Conservation (phyloP, 1,284 basidiomycete species). For the Trichosporon sp. region DNA sequence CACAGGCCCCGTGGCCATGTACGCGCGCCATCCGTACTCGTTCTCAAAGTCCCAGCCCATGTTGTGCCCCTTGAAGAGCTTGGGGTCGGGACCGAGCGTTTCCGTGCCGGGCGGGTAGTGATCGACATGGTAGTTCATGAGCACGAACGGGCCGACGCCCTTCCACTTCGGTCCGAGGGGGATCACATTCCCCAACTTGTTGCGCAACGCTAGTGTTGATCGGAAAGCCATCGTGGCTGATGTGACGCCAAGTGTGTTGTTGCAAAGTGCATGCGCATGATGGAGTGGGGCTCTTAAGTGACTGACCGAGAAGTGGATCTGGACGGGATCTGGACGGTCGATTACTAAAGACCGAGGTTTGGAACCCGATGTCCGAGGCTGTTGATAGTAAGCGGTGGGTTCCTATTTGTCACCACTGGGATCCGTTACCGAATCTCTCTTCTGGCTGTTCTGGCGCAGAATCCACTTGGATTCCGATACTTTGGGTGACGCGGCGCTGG, state of each 20-base stretch:
- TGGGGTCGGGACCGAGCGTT: slow-evolving; percentile 7
- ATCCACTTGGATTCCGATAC: too few relatives aligned
- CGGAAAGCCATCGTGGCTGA: not conserved
- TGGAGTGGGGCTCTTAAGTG: not conserved
- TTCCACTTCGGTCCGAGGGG: slow-evolving; percentile 10
- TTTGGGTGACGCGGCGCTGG: too few relatives aligned
- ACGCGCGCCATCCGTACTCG: slow-evolving; percentile 16
- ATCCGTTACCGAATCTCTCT: not conserved
- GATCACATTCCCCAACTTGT: slow-evolving; percentile 5
- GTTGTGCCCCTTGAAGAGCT: slow-evolving; percentile 8
- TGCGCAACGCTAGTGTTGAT: not conserved
- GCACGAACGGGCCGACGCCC: slow-evolving; percentile 14
- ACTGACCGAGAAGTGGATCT: too few relatives aligned
- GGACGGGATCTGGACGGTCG: too few relatives aligned
- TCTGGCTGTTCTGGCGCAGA: not conserved
- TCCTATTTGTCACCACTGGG: not conserved
- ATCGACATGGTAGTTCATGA: slow-evolving; percentile 8
- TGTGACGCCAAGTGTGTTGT: not conserved
- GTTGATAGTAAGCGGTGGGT: not conserved
- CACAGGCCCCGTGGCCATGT: slow-evolving; percentile 9
- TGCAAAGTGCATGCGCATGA: not conserved
- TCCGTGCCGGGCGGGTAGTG: slow-evolving; percentile 12
- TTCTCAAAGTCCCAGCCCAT: slow-evolving; percentile 15
- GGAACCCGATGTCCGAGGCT: not conserved
- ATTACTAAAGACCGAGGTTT: not conserved